Base-by-base conservation (phyloP, 1,284 basidiomycete species). In the Fomitopsis betulina region DNA sequence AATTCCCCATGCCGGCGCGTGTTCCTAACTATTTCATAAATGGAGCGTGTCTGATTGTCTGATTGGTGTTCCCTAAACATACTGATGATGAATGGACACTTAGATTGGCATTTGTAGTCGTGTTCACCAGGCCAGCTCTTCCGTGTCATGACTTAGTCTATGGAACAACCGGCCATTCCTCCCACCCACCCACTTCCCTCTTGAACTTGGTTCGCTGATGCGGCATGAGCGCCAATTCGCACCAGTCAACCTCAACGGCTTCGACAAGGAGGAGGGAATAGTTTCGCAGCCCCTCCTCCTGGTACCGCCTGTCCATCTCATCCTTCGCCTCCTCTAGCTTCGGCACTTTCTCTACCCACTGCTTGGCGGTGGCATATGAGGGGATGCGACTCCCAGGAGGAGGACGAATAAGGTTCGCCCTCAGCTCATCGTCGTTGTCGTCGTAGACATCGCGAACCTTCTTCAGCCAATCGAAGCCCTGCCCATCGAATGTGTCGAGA, bases 191-290 rank as follows among this genome's bases (percentile, higher is more conserved):
- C 23, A 68, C 71, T 25, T 68, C 70, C 65, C 74, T 73, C 58
- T 68, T 76, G 61, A 83, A 89, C 56, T 69, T 70, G 27, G 80
- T 84, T 63, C 89, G 73, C 60, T 76, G 75, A 63, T 88, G 79
- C n/a, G 85, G 86, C n/a, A 72, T 59, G 10, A 77, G 73, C 0
- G 72, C 77, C 50, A 90, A 65, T 65, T 86, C 84, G 8, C 83
- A 66, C 70, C 81, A 82, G 66, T 91, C 88, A 42, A 89, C 81
- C 57, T 81, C 77, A 1, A 71, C 64, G 3, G 88, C 85, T 60
- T 90, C 87, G 37, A 90, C 72, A 15, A 88, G 63, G 42, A 91
- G 66, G 65, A 91, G 67, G 9, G 84, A 81, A 63, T 88, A 90
- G 65, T 87, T 86, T 13, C 68, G 62, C 58, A 86, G 68, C 32